These are phyloP conservation scores for Wallacemonas sp. DNA, from an alignment of 208 protist species.

Conservation along the genomic window DNA sequence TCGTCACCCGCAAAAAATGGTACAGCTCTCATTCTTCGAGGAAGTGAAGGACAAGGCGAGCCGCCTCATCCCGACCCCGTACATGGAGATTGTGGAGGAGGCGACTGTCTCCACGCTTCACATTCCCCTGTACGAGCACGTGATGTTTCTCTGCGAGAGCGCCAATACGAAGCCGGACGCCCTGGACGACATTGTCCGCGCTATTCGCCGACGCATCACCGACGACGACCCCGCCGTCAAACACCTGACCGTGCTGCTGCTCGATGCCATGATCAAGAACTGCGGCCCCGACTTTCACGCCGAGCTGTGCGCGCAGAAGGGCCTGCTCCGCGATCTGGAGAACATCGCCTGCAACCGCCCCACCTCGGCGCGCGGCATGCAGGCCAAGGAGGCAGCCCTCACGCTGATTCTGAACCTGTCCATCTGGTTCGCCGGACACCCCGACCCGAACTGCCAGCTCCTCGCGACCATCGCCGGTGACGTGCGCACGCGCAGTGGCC, in stretches of 20 bases:
- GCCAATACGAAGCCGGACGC: constrained; percentile 56
- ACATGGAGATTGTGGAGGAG: constrained; percentile 85
- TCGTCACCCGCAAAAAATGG: too few relatives aligned
- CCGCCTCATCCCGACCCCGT: constrained; percentile 70
- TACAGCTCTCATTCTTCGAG: constrained; percentile 74
- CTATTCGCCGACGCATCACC: constrained; percentile 71
- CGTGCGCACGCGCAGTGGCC: constrained; percentile 54
- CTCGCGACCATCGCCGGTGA: constrained; percentile 70
- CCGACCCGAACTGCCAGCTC: constrained; percentile 53
- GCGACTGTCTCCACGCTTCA: constrained; percentile 62
- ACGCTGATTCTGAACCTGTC: constrained; percentile 80
- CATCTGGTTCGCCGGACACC: constrained; percentile 83
- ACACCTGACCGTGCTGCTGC: constrained; percentile 64
- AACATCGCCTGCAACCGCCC: constrained; percentile 57
- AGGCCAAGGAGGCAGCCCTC: constrained; percentile 62
- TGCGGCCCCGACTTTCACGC: constrained; percentile 55
- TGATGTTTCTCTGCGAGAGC: constrained; percentile 73
- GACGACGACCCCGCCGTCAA: constrained; percentile 69
- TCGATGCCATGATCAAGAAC: constrained; percentile 74
- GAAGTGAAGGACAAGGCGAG: constrained; percentile 71
- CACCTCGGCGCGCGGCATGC: constrained; percentile 44
- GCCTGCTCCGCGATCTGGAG: constrained; percentile 76
- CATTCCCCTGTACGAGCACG: constrained; percentile 58
- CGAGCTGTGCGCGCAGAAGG: constrained; percentile 76
- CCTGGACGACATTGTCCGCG: constrained; percentile 72